Conservation (phyloP, 2,329 filamentous ascomycete species). For the Cytospora piceae region DNA sequence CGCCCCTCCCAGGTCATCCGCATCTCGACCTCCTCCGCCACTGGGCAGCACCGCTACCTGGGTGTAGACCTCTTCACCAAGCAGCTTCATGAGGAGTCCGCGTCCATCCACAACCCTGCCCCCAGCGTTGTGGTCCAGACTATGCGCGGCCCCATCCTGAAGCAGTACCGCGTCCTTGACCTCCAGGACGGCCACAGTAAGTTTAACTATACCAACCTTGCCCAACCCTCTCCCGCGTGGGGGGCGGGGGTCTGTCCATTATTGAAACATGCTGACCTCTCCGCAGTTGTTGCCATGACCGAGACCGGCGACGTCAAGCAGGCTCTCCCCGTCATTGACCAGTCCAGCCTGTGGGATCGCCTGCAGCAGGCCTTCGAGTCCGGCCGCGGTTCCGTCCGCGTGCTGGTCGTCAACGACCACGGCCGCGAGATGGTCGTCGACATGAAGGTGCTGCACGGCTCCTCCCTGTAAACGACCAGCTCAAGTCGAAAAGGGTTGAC, state of each 20-base stretch:
- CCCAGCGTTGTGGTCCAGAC: constrained; percentile 98
- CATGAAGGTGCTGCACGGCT: constrained; percentile 96
- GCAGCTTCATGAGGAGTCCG: constrained; percentile 98
- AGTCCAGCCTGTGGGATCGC: constrained; percentile 84
- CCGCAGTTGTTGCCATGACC: constrained; percentile 89
- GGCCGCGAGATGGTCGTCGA: constrained; percentile 95
- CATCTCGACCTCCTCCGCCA: constrained; percentile 97
- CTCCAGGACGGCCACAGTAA: constrained; percentile 78
- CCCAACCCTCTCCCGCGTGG: no score
- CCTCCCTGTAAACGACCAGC: constrained; percentile 57
- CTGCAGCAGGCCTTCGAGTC: constrained; percentile 84
- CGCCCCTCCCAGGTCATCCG: constrained; percentile 99
- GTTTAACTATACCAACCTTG: constrained; percentile 30
- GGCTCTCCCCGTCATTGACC: constrained; percentile 88
- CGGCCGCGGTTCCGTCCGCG: constrained; percentile 90
- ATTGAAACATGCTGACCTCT: constrained; percentile 9
- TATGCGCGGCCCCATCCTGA: constrained; percentile 99
- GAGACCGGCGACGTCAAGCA: constrained; percentile 99
- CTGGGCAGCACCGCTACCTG: constrained; percentile 98
- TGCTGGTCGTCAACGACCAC: constrained; percentile 92
- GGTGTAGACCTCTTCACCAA: constrained; percentile 99
- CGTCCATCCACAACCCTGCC: constrained; percentile 94
- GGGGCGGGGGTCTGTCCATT: no score
- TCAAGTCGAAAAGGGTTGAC: not conserved
- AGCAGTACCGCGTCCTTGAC: constrained; percentile 99